A percentile compares a stretch with the other conserved stretches of the same genome.
Evolutionary conservation across 2,329 filamentous ascomycete genomes (phyloP).

Genomic region (Pseudomassariella vexata): DNA sequence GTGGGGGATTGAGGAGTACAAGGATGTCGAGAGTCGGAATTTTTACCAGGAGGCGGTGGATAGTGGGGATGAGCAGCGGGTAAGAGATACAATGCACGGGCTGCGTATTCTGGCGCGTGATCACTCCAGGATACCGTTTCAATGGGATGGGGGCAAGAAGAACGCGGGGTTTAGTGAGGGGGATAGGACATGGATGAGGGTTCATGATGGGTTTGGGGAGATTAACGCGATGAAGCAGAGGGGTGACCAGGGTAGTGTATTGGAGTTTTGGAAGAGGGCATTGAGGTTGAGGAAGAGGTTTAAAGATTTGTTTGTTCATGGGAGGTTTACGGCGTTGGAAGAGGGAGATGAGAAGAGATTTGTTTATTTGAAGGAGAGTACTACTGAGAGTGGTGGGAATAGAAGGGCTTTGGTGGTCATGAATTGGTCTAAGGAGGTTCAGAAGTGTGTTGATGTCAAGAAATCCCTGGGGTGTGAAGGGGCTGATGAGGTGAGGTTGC

Average conservation of each 20-base stretch:
- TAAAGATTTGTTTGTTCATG: constrained; percentile 56
- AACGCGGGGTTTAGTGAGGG: constrained; percentile 56
- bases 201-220: constrained; percentile 50
- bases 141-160: constrained; percentile 49
- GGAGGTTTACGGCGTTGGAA: constrained; percentile 48
- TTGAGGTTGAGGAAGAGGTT: constrained; percentile 47
- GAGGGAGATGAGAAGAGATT: constrained; percentile 50
- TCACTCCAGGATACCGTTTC: constrained; percentile 60
- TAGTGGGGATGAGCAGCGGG: constrained; percentile 26
- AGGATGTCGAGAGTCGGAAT: constrained; percentile 47
- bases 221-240: constrained; percentile 51
- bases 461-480: constrained; percentile 16
- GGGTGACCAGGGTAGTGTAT: constrained; percentile 39
- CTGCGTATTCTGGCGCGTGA: constrained; percentile 57
- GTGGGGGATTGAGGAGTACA: constrained; percentile 48
- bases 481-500: constrained; percentile 11
- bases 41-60: constrained; percentile 41
- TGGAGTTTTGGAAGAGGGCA: constrained; percentile 53
- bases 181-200: constrained; percentile 59
- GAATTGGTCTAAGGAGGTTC: constrained; percentile 37
- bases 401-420: constrained; percentile 33
- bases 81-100: constrained; percentile 42
- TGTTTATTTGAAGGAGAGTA: constrained; percentile 42
- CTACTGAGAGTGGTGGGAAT: constrained; percentile 8
- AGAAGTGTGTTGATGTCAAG: constrained; percentile 18